Conservation (phyloP, 2,329 filamentous ascomycete genomes). For the Colletotrichum horii region DNA sequence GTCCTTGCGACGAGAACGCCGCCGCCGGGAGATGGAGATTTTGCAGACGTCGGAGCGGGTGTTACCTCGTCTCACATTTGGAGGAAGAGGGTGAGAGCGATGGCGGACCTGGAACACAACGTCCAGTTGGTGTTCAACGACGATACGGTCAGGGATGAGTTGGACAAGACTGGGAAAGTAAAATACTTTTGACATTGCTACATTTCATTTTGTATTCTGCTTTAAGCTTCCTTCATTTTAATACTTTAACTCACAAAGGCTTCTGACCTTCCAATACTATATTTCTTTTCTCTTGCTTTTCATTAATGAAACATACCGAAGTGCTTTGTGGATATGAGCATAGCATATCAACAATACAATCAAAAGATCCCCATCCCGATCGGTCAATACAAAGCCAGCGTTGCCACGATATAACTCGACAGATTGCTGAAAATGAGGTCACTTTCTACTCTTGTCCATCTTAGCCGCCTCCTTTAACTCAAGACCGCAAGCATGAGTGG, state of each 20-base stretch:
- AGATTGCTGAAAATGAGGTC: rapidly evolving
- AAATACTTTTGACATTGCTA: not conserved
- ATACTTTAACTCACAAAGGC: rapidly evolving
- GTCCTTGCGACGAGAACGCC: not conserved
- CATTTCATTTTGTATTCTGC: not conserved
- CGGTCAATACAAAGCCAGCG: too few relatives aligned
- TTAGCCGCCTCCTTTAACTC: not conserved
- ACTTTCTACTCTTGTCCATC: not conserved
- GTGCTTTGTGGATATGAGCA: too few relatives aligned
- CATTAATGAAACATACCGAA: not conserved
- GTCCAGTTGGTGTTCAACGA: not conserved
- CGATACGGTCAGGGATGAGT: not conserved
- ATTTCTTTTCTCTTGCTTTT: not conserved
- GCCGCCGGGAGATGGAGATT: not conserved
- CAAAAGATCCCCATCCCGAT: too few relatives aligned
- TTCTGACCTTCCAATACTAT: not conserved
- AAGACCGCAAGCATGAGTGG: not conserved
- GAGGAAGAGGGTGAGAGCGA: not conserved
- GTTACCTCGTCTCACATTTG: not conserved
- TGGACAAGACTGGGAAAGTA: not conserved
- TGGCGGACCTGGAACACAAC: not conserved
- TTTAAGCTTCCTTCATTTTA: not conserved
- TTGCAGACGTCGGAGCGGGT: not conserved
- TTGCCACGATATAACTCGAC: rapidly evolving
- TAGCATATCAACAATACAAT: too few relatives aligned